phyloP scores from a whole-genome alignment of 805 yeast genomes.

The Brettanomyces bruxellensis region DNA sequence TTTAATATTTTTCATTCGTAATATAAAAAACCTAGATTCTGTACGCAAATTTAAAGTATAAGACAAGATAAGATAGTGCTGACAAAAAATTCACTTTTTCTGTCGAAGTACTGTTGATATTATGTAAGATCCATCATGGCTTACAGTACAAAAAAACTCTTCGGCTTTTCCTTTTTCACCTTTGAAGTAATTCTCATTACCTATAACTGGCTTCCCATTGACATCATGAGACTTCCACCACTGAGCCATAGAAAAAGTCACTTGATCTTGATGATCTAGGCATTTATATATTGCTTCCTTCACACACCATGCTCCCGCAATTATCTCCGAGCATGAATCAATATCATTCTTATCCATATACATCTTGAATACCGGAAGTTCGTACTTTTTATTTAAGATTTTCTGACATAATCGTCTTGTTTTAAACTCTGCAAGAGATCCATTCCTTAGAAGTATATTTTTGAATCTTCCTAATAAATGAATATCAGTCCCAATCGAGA shows the following conservation, averaged over 20 bases:
- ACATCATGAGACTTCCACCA: conserved; percentile 44
- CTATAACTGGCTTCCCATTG: conserved; percentile 35
- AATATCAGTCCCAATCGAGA: conserved; percentile 54
- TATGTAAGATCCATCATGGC: conserved; percentile 59
- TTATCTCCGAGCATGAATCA: conserved; percentile 22
- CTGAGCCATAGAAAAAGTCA: conserved; percentile 40
- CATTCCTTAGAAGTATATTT: conserved; percentile 28
- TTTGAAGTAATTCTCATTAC: conserved; percentile 20
- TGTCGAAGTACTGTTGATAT: conserved; percentile 41
- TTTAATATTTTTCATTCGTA: too few species aligned
- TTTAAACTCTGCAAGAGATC: conserved; percentile 22
- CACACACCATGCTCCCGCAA: conserved; percentile 62
- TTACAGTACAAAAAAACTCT: conserved; percentile 42
- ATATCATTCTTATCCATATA: conserved; percentile 10
- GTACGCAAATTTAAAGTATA: too few species aligned
- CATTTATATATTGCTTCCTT: conserved; percentile 71
- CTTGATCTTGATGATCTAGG: conserved; percentile 40
- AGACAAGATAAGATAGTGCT: too few species aligned
- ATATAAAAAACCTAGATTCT: too few species aligned
- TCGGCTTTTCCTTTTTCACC: conserved; percentile 23
- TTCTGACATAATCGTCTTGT: conserved; percentile 33
- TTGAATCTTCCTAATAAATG: conserved; percentile 38
- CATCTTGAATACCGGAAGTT: conserved; percentile 27
- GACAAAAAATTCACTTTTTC: not conserved
- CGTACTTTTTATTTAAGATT: conserved; percentile 40